Conservation (phyloP, 192 early-diverging fungal genomes). For the Funneliformis geosporum region DNA sequence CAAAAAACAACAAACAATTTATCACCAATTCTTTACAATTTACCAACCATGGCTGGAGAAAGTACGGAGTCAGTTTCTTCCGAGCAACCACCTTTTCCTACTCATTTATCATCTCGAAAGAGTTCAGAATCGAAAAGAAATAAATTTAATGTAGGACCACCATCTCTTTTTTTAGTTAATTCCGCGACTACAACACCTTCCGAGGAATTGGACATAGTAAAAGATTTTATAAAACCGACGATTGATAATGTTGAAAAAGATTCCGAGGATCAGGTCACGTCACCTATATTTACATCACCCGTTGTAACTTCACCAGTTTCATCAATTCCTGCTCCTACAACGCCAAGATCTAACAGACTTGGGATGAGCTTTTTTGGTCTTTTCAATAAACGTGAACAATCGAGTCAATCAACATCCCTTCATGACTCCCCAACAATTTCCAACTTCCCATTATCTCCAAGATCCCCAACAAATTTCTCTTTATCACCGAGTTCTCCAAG, state of each 20-base stretch:
- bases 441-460: neutral
- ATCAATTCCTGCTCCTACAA: neutral
- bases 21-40: neutral
- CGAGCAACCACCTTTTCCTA: constrained; percentile 7
- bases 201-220: neutral
- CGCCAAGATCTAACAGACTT: neutral
- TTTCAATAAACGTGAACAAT: constrained; percentile 5
- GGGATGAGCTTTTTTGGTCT: constrained; percentile 7
- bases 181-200: neutral
- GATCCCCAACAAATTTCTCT: neutral
- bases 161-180: neutral
- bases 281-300: neutral
- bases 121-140: neutral
- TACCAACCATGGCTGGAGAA: too few relatives aligned
- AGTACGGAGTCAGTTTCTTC: neutral
- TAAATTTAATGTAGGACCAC: neutral
- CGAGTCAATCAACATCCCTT: neutral
- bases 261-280: neutral
- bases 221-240: neutral
- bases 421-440: neutral
- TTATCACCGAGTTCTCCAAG: too few relatives aligned
- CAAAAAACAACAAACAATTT: neutral
- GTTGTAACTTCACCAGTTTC: neutral
- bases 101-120: constrained; percentile 5
- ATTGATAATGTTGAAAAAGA: neutral